Base-by-base conservation (phyloP, 2,329 filamentous ascomycete species). In the Daldinia sp. region DNA sequence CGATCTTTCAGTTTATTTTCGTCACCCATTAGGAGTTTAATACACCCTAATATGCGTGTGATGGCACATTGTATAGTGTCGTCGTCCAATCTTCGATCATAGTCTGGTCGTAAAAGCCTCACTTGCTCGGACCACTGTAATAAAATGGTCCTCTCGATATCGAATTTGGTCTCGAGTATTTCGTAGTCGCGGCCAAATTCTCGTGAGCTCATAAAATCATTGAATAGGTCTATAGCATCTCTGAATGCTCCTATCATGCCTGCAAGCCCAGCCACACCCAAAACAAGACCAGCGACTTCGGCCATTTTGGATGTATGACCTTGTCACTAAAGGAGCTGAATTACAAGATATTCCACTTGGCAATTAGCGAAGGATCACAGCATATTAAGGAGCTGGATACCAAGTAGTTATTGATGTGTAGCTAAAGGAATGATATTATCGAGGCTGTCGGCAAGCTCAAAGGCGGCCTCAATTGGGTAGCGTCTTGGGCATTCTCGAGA, bases 51-150 rank as follows among this genome's bases (percentile, higher is more conserved):
- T 6, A 63, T 59, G 4, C 48, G n/a, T 4, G 58, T 50, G 2
- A 74, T 56, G 6, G 53, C 54, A 2, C 30, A 51, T 50, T 50
- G 33, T 2, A 26, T 58, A 20, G 20, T 35, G 3, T 28, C 42
- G 5, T 67, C 57, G 28, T 72, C 60, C 4, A 75, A 57, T n/a
- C 71, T 64, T 28, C 4, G 56, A 35, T 74, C 69, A 42, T 72
- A 69, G 44, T 71, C 55, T 10, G 37, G 4, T 1, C 33, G 6
- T 10, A 72, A 57, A 10, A 74, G 65, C 1, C 58, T 18, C 3
- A 75, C 72, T 2, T 67, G 63, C 9, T 69, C 41, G 0, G 70
- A 70, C 73, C 71, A 75, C 39, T 72, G 66, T 1, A 75, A 62
- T 1, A 75, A 48, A 23, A 74, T 63, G 1, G 63, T 62, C 35